These are phyloP conservation scores for Penicillium sp. DNA, from an alignment of 2,329 filamentous ascomycete species.

Conservation along the genomic window DNA sequence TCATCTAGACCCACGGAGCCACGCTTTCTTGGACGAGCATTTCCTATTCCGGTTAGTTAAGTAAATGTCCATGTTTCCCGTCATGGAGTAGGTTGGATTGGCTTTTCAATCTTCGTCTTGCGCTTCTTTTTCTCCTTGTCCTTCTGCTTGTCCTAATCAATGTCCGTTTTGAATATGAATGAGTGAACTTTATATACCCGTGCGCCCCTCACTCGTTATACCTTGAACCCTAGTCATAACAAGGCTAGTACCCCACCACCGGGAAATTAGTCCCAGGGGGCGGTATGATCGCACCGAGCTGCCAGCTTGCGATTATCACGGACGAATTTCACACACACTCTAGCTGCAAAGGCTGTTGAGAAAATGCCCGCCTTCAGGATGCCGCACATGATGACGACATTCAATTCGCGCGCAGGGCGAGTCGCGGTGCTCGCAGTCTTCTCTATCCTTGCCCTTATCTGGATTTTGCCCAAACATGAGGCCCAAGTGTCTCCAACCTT, in stretches of 20 bases:
- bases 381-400: not conserved
- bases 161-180: not conserved
- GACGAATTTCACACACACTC: not conserved
- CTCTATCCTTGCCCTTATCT: not conserved
- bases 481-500: not conserved
- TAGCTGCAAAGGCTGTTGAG: not conserved
- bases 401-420: constrained; percentile 6
- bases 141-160: not conserved
- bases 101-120: not conserved
- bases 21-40: not conserved
- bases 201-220: not conserved
- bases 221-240: not conserved
- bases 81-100: not conserved
- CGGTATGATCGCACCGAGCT: not conserved
- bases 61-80: too few relatives aligned
- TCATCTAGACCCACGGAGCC: not conserved
- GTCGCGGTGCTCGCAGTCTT: not conserved
- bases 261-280: not conserved
- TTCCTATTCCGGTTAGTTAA: not conserved
- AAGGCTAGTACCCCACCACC: not conserved
- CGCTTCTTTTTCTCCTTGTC: not conserved
- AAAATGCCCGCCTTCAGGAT: not conserved
- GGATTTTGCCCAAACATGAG: not conserved
- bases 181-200: not conserved
- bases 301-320: not conserved